Evolutionary conservation across 2,329 filamentous ascomycete genomes (phyloP).

Genomic region (Saccharata proteae): DNA sequence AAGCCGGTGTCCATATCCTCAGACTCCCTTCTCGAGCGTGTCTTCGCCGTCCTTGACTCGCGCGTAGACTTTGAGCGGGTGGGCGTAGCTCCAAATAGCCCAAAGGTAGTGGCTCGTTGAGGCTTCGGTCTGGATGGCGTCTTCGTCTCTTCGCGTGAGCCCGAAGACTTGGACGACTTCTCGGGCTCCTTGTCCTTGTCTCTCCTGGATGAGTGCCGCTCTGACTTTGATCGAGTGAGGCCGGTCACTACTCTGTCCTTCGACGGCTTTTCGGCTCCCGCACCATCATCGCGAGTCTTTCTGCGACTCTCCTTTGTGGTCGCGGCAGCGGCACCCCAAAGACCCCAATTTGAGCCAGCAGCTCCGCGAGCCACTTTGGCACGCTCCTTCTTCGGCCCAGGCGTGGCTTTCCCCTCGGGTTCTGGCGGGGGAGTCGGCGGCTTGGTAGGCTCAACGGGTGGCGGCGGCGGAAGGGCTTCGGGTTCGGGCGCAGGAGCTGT

Average conservation of each 20-base stretch:
- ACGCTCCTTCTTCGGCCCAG: constrained; percentile 60
- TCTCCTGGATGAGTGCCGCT: constrained; percentile 30
- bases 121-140: constrained; percentile 39
- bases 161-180: constrained; percentile 51
- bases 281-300: constrained; percentile 20
- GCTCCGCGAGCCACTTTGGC: constrained; percentile 60
- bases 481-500: not conserved
- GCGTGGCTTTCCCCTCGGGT: constrained; percentile 18
- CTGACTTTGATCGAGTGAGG: constrained; percentile 45
- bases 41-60: constrained; percentile 43
- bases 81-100: constrained; percentile 49
- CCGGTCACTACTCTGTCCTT: constrained; percentile 29
- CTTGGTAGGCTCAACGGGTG: constrained; percentile 15
- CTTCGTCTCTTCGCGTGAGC: constrained; percentile 54
- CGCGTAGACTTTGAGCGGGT: constrained; percentile 59
- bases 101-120: constrained; percentile 47
- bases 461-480: not conserved
- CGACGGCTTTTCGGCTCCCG: constrained; percentile 13
- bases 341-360: constrained; percentile 63
- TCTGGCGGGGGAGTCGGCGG: constrained; percentile 41
- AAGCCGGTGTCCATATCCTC: constrained; percentile 54
- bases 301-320: constrained; percentile 26
- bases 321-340: constrained; percentile 48
- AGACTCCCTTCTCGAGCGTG: constrained; percentile 56
- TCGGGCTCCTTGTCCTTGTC: constrained; percentile 46